Percentiles rank a stretch among this genome's conserved stretches.
Conservation (phyloP, 2,329 filamentous ascomycete species). For the Ceratocystis huliohia region DNA sequence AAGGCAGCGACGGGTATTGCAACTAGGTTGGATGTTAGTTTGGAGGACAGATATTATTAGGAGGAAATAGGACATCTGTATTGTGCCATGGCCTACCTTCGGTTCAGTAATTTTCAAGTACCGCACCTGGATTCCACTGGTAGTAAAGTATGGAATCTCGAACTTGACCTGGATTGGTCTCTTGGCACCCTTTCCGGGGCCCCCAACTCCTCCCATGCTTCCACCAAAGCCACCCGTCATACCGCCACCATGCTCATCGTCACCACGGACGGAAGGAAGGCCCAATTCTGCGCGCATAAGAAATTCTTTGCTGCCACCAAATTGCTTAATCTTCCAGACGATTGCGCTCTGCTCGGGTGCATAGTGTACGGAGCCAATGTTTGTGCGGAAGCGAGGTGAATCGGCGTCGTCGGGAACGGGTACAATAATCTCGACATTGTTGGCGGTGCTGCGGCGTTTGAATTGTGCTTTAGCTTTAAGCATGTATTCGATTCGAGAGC, state of each 20-base stretch:
- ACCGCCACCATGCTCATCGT: constrained; percentile 87
- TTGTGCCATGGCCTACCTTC: constrained; percentile 54
- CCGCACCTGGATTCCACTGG: constrained; percentile 92
- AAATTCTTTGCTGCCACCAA: constrained; percentile 96
- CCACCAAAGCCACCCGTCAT: constrained; percentile 97
- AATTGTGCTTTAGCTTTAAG: constrained; percentile 96
- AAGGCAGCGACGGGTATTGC: constrained; percentile 94
- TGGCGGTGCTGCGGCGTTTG: constrained; percentile 92
- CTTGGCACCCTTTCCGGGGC: constrained; percentile 69
- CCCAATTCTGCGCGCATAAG: constrained; percentile 96
- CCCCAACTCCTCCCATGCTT: constrained; percentile 84
- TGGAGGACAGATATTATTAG: not conserved
- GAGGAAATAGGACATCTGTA: constrained; percentile 1
- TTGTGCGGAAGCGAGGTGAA: constrained; percentile 88
- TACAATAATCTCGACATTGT: constrained; percentile 96
- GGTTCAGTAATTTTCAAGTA: constrained; percentile 99
- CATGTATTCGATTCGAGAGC: constrained; percentile 96
- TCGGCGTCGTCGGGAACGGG: constrained; percentile 96
- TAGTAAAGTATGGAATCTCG: constrained; percentile 99
- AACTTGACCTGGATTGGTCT: constrained; percentile 98
- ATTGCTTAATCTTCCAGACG: constrained; percentile 99
- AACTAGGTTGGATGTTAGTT: constrained; percentile 41
- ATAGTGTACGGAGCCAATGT: constrained; percentile 94
- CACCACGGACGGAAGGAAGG: constrained; percentile 82
- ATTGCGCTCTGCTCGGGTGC: constrained; percentile 95